phyloP scores from a whole-genome alignment of 2,329 filamentous ascomycete species.

The Botryosphaeria dothidea region DNA sequence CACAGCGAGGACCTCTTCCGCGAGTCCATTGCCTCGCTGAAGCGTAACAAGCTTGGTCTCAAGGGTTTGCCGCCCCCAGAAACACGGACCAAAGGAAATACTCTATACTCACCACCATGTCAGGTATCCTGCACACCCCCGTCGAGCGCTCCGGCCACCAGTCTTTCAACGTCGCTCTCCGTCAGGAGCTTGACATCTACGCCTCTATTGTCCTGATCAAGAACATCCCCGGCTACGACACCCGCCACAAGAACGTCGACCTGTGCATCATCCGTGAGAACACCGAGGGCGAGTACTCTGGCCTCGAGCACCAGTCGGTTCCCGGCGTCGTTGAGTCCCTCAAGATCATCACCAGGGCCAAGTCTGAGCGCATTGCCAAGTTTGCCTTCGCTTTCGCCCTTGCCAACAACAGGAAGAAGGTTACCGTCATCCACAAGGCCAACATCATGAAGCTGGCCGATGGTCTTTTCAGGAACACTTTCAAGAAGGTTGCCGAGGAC shows the following conservation, averaged over 20 bases:
- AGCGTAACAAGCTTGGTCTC: conserved; percentile 97
- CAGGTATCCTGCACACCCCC: conserved; percentile 87
- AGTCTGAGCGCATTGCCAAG: conserved; percentile 98
- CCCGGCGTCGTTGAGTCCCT: conserved; percentile 96
- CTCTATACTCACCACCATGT: conserved; percentile 14
- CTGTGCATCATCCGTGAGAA: conserved; percentile 99
- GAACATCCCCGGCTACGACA: conserved; percentile 99
- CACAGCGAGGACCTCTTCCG: conserved; percentile 93
- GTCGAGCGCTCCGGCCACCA: conserved; percentile 96
- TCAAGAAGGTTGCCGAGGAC: conserved; percentile 89
- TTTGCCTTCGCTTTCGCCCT: conserved; percentile 98
- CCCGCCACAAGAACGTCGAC: conserved; percentile 95
- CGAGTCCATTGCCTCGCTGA: conserved; percentile 91
- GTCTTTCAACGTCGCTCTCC: conserved; percentile 98
- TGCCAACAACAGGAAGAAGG: conserved; percentile 98
- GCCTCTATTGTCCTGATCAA: conserved; percentile 97
- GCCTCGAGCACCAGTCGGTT: conserved; percentile 97
- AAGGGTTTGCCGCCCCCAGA: conserved; percentile 63
- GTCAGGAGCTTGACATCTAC: conserved; percentile 99
- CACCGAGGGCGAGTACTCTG: conserved; percentile 99
- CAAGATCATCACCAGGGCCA: conserved; percentile 99
- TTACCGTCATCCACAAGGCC: conserved; percentile 99
- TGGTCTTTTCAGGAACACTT: conserved; percentile 96
- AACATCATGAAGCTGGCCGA: conserved; percentile 99
- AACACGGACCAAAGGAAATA: background rate